phyloP scores from a whole-genome alignment of 176 grass and related monocot species.

The Coix lacrymajobi region DNA sequence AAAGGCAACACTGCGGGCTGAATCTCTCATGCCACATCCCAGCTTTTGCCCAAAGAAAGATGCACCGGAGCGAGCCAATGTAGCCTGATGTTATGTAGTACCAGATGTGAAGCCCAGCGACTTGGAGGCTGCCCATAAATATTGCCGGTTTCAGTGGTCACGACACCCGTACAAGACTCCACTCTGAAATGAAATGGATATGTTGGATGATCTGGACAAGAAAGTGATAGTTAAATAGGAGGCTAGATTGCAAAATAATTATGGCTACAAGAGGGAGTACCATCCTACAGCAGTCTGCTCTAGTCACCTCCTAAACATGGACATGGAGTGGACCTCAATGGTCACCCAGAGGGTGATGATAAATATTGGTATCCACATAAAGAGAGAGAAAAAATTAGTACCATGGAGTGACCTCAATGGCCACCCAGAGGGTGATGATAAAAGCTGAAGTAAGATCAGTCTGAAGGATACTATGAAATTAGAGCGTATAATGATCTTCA shows the following conservation, averaged over 20 bases:
- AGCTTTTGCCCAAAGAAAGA: background rate
- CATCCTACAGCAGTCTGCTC: background rate
- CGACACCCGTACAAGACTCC: too few relatives aligned
- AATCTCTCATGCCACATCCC: background rate
- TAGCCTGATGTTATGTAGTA: background rate
- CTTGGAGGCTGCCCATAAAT: background rate
- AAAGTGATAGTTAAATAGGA: background rate
- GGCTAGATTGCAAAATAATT: background rate
- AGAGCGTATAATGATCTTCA: background rate
- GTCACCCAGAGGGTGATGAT: too few relatives aligned
- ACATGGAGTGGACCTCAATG: too few relatives aligned
- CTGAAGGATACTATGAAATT: background rate
- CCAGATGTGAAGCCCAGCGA: background rate
- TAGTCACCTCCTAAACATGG: background rate
- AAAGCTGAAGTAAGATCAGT: constrained; percentile 2
- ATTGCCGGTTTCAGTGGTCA: background rate
- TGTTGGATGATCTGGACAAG: background rate
- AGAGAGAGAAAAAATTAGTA: background rate
- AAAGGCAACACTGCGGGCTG: background rate
- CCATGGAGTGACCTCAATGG: background rate
- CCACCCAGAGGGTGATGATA: background rate
- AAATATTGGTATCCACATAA: background rate
- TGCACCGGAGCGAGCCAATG: background rate
- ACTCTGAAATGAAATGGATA: background rate
- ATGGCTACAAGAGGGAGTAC: background rate